These are phyloP conservation scores for Cynara cardunculus DNA, from an alignment of 129 eudicot species.

Conservation along the genomic window DNA sequence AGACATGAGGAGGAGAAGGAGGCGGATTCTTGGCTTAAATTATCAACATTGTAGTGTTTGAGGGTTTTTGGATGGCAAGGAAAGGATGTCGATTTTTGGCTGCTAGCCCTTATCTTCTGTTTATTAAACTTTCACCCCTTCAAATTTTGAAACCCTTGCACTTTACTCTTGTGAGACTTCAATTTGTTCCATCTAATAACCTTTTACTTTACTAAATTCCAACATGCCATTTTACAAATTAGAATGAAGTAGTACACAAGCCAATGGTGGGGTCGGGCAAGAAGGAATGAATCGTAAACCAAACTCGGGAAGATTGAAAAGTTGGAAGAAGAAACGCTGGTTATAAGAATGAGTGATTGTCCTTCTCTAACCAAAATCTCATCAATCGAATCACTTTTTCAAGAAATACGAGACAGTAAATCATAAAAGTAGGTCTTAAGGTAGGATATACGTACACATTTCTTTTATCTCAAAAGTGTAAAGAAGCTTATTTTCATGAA, in stretches of 20 bases:
- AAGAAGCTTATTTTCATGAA: too few species aligned
- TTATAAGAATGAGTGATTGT: too few species aligned
- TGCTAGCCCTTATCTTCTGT: neutral
- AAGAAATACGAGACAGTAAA: too few species aligned
- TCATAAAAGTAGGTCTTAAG: too few species aligned
- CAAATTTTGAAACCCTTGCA: neutral
- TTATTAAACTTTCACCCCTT: slow-evolving; percentile 10
- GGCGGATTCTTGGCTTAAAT: slow-evolving; percentile 8
- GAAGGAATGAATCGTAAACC: neutral
- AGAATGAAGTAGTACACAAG: neutral
- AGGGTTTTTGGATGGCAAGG: slow-evolving; percentile 22
- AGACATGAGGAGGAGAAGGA: neutral
- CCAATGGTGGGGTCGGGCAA: neutral
- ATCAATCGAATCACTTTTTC: too few species aligned
- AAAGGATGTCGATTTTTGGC: slow-evolving; percentile 32
- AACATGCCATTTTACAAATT: neutral
- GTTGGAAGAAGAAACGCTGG: too few species aligned
- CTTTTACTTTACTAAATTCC: neutral
- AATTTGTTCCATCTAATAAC: neutral
- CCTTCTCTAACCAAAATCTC: too few species aligned
- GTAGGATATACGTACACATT: neutral
- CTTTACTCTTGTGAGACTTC: neutral
- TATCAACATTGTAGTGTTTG: slow-evolving; percentile 12
- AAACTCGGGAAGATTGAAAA: too few species aligned
- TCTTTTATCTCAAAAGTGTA: neutral